phyloP scores from a whole-genome alignment of 257 asterid species.

The Fraxinus pennsylvanica region DNA sequence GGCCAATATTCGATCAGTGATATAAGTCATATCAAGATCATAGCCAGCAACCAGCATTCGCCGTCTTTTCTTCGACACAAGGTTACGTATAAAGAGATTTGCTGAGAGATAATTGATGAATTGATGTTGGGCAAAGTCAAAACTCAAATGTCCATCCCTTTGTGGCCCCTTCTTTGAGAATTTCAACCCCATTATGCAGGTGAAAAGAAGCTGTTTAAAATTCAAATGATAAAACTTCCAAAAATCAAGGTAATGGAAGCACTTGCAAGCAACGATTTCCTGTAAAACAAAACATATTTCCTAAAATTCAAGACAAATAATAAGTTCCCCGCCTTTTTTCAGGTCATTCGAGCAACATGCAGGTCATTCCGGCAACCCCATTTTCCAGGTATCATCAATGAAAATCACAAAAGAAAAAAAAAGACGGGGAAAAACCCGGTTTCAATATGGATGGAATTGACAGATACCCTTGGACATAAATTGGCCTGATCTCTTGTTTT shows the following conservation, averaged over 20 bases:
- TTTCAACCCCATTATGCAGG: slow-evolving; percentile 59
- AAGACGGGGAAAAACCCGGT: neutral
- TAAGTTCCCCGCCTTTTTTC: no score
- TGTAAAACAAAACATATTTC: no score
- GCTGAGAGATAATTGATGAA: slow-evolving; percentile 46
- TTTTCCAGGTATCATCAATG: no score
- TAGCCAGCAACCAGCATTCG: slow-evolving; percentile 79
- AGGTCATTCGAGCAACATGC: no score
- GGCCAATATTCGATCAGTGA: slow-evolving; percentile 63
- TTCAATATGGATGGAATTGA: neutral
- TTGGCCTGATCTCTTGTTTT: slow-evolving; percentile 5
- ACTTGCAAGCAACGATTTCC: no score
- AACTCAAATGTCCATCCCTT: slow-evolving; percentile 18
- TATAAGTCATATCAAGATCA: slow-evolving; percentile 87
- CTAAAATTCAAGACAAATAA: no score
- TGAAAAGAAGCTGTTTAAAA: slow-evolving; percentile 20
- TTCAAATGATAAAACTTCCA: neutral
- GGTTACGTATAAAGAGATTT: slow-evolving; percentile 56
- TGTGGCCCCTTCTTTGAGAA: slow-evolving; percentile 44
- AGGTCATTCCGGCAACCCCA: no score
- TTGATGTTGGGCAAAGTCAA: slow-evolving; percentile 30
- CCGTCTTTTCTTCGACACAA: slow-evolving; percentile 73
- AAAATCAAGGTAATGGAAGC: neutral
- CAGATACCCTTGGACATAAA: neutral
- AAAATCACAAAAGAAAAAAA: neutral